Conservation (phyloP, 2,329 filamentous ascomycete species). For the Rutstroemia sp. region DNA sequence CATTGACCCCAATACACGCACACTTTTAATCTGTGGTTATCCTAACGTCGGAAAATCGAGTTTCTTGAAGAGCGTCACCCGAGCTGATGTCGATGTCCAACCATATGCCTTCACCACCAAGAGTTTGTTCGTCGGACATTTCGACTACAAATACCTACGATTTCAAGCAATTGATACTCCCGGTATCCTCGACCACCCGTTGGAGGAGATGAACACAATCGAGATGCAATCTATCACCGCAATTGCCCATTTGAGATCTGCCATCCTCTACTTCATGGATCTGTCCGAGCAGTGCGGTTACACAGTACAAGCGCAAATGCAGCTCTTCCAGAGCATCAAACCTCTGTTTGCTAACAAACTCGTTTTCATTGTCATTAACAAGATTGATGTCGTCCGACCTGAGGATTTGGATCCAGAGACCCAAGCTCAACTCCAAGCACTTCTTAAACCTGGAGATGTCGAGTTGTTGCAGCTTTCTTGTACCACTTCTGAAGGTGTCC, state of each 20-base stretch:
- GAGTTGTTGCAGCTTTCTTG: conserved; percentile 92
- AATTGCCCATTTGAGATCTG: conserved; percentile 90
- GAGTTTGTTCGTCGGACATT: conserved; percentile 93
- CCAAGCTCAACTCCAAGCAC: conserved; percentile 67
- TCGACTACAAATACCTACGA: conserved; percentile 89
- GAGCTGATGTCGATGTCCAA: conserved; percentile 94
- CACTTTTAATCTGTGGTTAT: conserved; percentile 92
- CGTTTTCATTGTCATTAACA: conserved; percentile 95
- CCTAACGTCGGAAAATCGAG: conserved; percentile 97
- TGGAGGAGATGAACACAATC: conserved; percentile 99
- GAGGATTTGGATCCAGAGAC: conserved; percentile 78
- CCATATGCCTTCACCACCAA: conserved; percentile 99
- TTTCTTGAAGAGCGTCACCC: conserved; percentile 85
- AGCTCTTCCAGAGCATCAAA: conserved; percentile 93
- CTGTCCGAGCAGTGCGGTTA: conserved; percentile 95
- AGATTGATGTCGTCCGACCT: conserved; percentile 85
- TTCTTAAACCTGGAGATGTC: conserved; percentile 82
- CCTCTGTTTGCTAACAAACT: conserved; percentile 96
- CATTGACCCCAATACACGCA: conserved; percentile 97
- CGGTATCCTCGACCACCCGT: conserved; percentile 94
- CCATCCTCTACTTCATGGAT: conserved; percentile 98
- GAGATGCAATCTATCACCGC: conserved; percentile 99
- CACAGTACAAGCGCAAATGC: conserved; percentile 84
- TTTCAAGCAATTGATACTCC: conserved; percentile 96
- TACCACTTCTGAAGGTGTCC: conserved; percentile 89